phyloP scores from a whole-genome alignment of 2,329 filamentous ascomycete genomes.

The Colletotrichum falcatum region DNA sequence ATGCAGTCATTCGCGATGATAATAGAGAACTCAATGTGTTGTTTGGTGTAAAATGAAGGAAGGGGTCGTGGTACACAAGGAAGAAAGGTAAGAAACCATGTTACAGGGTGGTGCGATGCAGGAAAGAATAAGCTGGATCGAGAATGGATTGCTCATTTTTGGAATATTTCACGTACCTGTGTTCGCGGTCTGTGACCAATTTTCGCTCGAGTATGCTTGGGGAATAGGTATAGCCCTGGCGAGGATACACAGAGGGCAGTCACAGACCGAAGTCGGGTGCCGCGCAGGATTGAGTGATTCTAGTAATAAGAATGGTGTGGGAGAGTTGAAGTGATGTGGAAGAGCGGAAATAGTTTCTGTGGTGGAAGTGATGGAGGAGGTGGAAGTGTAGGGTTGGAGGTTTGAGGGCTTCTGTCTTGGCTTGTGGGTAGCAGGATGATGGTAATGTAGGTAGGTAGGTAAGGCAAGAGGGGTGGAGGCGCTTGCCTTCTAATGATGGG shows the following conservation, averaged over 20 bases:
- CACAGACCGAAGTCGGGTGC: neutral
- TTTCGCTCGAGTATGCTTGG: neutral
- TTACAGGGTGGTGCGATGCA: neutral
- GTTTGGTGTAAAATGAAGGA: neutral
- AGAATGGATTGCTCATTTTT: neutral
- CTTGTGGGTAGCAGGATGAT: too few relatives aligned
- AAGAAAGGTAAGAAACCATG: neutral
- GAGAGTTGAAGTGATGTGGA: neutral
- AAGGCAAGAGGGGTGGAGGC: neutral
- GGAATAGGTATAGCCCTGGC: neutral
- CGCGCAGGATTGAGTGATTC: neutral
- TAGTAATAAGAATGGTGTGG: neutral
- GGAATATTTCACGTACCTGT: neutral
- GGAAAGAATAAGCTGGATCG: neutral
- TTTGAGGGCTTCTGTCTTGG: neutral
- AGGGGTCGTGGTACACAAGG: neutral
- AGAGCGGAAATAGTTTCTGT: too few relatives aligned
- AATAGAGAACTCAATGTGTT: neutral
- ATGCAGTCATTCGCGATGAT: neutral
- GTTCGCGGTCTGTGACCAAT: neutral
- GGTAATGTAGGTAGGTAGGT: too few relatives aligned
- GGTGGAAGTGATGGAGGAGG: neutral
- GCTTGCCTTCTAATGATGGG: neutral
- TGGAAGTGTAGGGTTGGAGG: neutral
- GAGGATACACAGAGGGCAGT: neutral